Evolutionary conservation across 148 eudicot species (phyloP).

Genomic region (Camellia japonica): DNA sequence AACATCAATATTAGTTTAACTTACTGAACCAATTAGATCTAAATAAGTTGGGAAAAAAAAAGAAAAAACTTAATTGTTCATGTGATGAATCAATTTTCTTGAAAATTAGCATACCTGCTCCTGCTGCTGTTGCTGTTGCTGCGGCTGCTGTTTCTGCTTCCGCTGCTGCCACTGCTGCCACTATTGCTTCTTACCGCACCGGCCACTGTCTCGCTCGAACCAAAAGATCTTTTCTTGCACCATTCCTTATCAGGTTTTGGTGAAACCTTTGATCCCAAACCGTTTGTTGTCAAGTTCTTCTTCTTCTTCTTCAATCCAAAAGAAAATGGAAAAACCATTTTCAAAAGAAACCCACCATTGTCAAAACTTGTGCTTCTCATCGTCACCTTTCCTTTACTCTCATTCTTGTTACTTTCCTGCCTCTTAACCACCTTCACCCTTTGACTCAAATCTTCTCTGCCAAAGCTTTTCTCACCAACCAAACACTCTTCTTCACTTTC

Average conservation of each 20-base stretch:
- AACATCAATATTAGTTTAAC: too few relatives aligned
- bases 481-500: conserved; percentile 22
- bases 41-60: not conserved
- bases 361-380: conserved; percentile 48
- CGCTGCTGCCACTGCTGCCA: conserved; percentile 21
- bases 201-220: conserved; percentile 47
- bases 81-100: not conserved
- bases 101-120: conserved; percentile 27
- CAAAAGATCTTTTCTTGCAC: conserved; percentile 62
- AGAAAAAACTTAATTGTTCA: not conserved
- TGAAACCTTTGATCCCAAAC: conserved; percentile 37
- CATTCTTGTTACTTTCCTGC: conserved; percentile 40
- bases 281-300: conserved; percentile 24
- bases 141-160: conserved; percentile 25
- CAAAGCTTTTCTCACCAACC: conserved; percentile 25
- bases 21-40: not conserved
- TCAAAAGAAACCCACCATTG: conserved; percentile 54
- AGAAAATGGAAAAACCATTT: conserved; percentile 57
- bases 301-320: conserved; percentile 35
- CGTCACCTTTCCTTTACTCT: conserved; percentile 36
- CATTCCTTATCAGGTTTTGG: conserved; percentile 53
- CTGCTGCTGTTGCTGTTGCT: conserved; percentile 29
- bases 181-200: conserved; percentile 26
- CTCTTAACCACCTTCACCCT: conserved; percentile 25
- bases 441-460: not conserved